These are phyloP conservation scores for Pythium diclinum DNA, from an alignment of 352 stramenopile species.

Conservation along the genomic window DNA sequence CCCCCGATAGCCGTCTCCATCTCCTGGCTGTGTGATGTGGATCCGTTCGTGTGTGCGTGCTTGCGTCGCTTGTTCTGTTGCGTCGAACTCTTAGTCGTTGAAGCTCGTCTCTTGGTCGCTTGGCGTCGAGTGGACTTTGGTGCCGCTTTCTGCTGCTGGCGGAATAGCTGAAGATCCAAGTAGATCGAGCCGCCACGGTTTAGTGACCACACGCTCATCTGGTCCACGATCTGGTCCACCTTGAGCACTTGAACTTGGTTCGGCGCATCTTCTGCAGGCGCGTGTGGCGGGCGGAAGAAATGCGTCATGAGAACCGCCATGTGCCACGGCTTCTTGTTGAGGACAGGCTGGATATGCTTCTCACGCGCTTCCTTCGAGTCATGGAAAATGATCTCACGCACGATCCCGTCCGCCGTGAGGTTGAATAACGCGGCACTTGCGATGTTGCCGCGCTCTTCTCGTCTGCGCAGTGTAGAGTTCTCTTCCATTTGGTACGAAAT, in stretches of 20 bases:
- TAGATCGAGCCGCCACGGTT: constrained; percentile 85
- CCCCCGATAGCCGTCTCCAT: constrained; percentile 19
- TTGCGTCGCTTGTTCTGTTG: constrained; percentile 37
- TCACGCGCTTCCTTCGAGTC: constrained; percentile 84
- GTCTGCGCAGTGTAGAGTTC: constrained; percentile 74
- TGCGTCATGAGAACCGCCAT: constrained; percentile 81
- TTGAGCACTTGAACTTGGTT: constrained; percentile 83
- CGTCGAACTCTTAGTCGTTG: constrained; percentile 26
- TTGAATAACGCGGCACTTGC: constrained; percentile 84
- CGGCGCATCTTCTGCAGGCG: constrained; percentile 63
- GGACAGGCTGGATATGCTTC: constrained; percentile 79
- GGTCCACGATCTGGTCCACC: constrained; percentile 85
- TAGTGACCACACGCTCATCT: constrained; percentile 85
- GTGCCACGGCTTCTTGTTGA: constrained; percentile 87
- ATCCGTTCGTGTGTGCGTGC: constrained; percentile 17
- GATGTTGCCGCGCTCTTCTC: constrained; percentile 75
- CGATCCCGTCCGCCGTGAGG: constrained; percentile 81
- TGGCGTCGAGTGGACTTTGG: constrained; percentile 32
- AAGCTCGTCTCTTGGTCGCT: constrained; percentile 42
- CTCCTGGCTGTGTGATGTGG: constrained; percentile 9
- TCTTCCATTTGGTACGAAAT: constrained; percentile 89
- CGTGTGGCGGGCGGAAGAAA: constrained; percentile 73
- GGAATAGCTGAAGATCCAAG: constrained; percentile 84
- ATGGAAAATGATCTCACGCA: constrained; percentile 84
- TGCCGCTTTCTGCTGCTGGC: constrained; percentile 76